Evolutionary conservation across 495 filamentous ascomycete genomes (phyloP), one percentile per base, ranked within the genome.

Genomic region (Clavariopsis aquatica): DNA sequence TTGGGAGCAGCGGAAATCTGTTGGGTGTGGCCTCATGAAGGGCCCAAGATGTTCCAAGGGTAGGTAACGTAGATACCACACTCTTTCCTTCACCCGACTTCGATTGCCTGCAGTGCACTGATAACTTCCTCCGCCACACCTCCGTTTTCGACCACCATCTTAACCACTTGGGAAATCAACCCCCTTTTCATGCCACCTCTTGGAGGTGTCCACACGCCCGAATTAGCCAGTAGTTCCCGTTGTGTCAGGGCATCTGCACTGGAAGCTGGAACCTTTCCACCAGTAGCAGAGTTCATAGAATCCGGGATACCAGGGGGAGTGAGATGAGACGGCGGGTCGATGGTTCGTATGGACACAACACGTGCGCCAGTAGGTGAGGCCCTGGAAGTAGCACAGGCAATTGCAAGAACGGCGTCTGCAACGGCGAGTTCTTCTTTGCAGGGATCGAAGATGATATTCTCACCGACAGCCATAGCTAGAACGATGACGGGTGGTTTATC

Each of bases 361-460:
- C 80, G 74, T 36, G 26, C 59, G 63, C 73, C 29, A 62, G 77
- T 63, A 58, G 57, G 80, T 76, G 24, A 80, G 80, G 17, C 93
- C 17, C 22, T 34, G 13, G 61, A 56, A 20, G n/a, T 46, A 12
- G 59, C 61, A 20, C 65, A 64, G 17, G 72, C 66, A 24, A 77
- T 55, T 0, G 93, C 93, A 60, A 96, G 79, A 9, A 92, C 89
- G 28, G 86, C 83, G 65, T 97, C 93, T 4, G 94, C 94, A 17
- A 97, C 93, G 0, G 91, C 88, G 1, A 98, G 85, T 77, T 98
- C 94, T 71, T 96, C 91, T 53, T 86, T 84, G 49, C 83, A 87
- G 0, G 94, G 94, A 74, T 98, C 94, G 79, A 98, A 96, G 69
- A 98, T 88, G 74, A 97, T 86, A 71, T 91, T 98, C 17, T 87